Base-by-base conservation (phyloP, 768 basidiomycete species). In the Hemileccinum impolitum region DNA sequence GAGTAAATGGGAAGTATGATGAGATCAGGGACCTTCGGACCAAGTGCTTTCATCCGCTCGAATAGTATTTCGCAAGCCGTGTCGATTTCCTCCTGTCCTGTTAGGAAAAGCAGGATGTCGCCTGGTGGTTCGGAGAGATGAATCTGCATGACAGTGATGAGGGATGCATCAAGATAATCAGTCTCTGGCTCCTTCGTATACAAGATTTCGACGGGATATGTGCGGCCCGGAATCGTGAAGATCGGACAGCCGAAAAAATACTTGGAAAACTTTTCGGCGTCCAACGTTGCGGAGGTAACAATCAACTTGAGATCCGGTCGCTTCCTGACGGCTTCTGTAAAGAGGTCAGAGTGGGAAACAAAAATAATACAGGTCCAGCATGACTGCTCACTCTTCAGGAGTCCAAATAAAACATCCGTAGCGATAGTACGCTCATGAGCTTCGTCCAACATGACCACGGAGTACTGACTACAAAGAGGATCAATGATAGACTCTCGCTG, bases 231-330 rank as follows among this genome's bases (percentile, higher is more conserved):
- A 56, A 99, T 98, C 32, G 95, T 96, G 78, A 98, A 98, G 69
- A 99, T 98, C 25, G 96, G 95, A 69, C 94, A 97, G 6, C 90
- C 92, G 67, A 87, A 96, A 76, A 99, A 99, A 77, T 99, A 99
- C 63, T 94, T 94, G 19, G 95, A 94, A 70, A 99, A 99, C 74
- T 98, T 98, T 71, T 97, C 95, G 47, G 96, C 95, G 55, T 99
- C 95, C n/a, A 99, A 76, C 1, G 96, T 99, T 1, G 96, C 96
- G 0, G 96, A 98, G 0, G 96, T 98, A 51, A 98, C 95, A 56
- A 99, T 98, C 50, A 99, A 77, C 65, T 98, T 98, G 56, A 99
- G 81, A 66, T 98, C 95, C 6, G 95, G 86, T 39, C 96, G 84
- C 44, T 90, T 86, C 65, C 92, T 94, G 57, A 96, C 83, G 15